Evolutionary conservation across 306 rosid genomes (phyloP).

Genomic region (Inga oerstediana): DNA sequence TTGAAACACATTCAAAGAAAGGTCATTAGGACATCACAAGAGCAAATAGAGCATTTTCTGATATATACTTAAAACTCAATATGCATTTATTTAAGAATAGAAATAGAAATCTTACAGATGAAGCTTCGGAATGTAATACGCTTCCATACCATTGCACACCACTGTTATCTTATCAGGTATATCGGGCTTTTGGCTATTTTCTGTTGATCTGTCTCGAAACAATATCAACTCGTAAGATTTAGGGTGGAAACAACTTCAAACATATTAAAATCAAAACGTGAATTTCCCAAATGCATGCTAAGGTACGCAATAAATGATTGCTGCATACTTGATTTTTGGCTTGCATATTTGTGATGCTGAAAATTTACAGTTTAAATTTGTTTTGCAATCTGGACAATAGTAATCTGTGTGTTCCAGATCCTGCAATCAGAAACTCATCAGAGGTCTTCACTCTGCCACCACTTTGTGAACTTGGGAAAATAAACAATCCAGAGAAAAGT

Average conservation of each 20-base stretch:
- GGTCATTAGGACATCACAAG: not conserved
- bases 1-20: not conserved
- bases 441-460: constrained; percentile 23
- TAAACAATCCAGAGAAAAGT: constrained; percentile 20
- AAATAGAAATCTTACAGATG: constrained; percentile 74
- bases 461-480: constrained; percentile 14
- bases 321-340: constrained; percentile 56
- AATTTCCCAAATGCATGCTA: constrained; percentile 24
- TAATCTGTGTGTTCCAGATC: constrained; percentile 74
- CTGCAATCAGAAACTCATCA: constrained; percentile 50
- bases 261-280: constrained; percentile 21
- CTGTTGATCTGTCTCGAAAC: constrained; percentile 55
- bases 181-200: constrained; percentile 39
- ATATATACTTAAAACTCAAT: constrained; percentile 21
- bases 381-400: constrained; percentile 92
- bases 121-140: constrained; percentile 71
- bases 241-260: not conserved
- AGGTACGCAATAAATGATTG: constrained; percentile 14
- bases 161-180: constrained; percentile 64
- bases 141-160: constrained; percentile 98
- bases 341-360: constrained; percentile 45
- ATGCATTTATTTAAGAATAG: constrained; percentile 19
- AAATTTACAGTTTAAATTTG: constrained; percentile 44
- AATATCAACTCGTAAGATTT: constrained; percentile 29
- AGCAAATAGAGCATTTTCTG: constrained; percentile 17